Evolutionary conservation across 495 filamentous ascomycete species (phyloP).

Genomic region (Penicillium antarcticum): DNA sequence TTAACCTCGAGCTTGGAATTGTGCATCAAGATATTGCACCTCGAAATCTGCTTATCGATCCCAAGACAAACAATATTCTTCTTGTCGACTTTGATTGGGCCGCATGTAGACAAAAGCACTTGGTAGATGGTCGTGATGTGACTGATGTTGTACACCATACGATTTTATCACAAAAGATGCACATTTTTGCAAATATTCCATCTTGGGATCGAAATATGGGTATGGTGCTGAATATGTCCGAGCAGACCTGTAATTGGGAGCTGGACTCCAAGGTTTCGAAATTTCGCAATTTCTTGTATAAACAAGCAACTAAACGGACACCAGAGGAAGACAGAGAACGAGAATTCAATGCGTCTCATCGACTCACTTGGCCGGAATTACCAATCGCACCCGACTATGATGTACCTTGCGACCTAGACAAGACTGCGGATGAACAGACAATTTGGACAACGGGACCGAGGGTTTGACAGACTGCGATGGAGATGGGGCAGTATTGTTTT

Average conservation of each 20-base stretch:
- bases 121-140: slow-evolving; percentile 28
- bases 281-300: slow-evolving; percentile 20
- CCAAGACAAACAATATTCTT: slow-evolving; percentile 28
- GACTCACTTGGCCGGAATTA: slow-evolving; percentile 19
- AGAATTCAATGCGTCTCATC: slow-evolving; percentile 17
- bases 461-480: too few relatives aligned
- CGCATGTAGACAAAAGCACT: slow-evolving; percentile 16
- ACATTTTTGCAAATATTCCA: slow-evolving; percentile 14
- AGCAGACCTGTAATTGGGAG: slow-evolving; percentile 18
- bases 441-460: slow-evolving; percentile 14
- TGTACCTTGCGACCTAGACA: slow-evolving; percentile 17
- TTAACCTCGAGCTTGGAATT: slow-evolving; percentile 38
- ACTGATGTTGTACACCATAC: slow-evolving; percentile 35
- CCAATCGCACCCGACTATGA: slow-evolving; percentile 17
- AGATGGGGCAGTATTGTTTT: not conserved
- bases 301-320: slow-evolving; percentile 16
- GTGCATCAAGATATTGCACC: slow-evolving; percentile 39
- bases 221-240: slow-evolving; percentile 17
- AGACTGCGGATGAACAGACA: slow-evolving; percentile 14
- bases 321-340: slow-evolving; percentile 13
- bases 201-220: slow-evolving; percentile 17
- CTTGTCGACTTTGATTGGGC: slow-evolving; percentile 40
- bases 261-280: slow-evolving; percentile 20
- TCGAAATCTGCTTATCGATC: slow-evolving; percentile 36
- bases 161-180: slow-evolving; percentile 39